Evolutionary conservation across 2,329 filamentous ascomycete species (phyloP), one percentile per base, ranked within the genome.

Genomic region (Neopestalotiopsis clavispora): DNA sequence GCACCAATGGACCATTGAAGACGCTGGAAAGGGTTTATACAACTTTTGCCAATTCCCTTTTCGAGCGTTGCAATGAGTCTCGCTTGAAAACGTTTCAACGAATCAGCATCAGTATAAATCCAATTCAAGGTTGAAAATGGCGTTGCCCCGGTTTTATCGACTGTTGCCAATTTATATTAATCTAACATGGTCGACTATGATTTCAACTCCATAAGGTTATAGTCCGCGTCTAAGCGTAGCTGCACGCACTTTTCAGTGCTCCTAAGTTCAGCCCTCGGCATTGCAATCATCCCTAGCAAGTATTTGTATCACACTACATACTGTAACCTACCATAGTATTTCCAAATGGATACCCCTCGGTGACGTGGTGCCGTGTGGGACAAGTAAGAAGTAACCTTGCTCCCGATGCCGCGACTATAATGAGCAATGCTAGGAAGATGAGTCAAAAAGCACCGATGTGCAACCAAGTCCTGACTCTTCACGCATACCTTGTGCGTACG

Each of bases 61-160:
- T 63, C 32, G 60, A 30, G 23, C 30, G 20, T 38, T 63, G 60
- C 60, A 42, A 32, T 13, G 10, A 63, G 60, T 23, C 34, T 63
- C 60, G 60, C 30, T 63, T 63, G 38, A 23, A 34, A 6, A 14
- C 30, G 10, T 30, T 38, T 45, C 60, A 38, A 42, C 60, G 60
- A 63, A 63, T 63, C 60, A 63, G 60, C 23, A 42, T 32, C 34
- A n/a, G n/a, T 40, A n/a, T 23, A 63, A 38, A 40, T 13, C 17
- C 23, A 40, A 38, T 63, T 34, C n/a, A 23, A 38, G 23, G 38
- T 63, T 42, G 32, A 34, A 38, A 63, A 63, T 20, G 9, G 4
- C 23, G 10, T 7, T 40, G 60, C 60, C 60, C 60, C 60, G n/a
- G 30, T 38, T 63, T 63, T 59, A 7, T 59, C 23, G 30, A 59